Conservation (phyloP, 139 green algal species). For the Closterium sp. region DNA sequence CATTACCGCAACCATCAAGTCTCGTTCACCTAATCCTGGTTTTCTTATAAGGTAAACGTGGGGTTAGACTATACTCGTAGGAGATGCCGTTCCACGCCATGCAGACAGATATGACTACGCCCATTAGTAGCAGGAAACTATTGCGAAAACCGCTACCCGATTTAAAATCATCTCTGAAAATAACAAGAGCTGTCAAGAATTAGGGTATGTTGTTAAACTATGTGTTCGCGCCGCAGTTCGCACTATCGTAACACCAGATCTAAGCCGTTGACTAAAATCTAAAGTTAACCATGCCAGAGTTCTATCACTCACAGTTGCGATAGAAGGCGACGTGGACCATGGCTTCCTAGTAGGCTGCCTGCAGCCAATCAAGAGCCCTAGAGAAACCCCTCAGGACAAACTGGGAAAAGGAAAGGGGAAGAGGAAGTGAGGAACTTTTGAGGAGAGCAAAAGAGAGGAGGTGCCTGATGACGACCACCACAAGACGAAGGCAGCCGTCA, state of each 20-base stretch:
- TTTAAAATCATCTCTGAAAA: neutral
- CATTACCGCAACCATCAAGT: too few relatives aligned
- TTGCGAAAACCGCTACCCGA: neutral
- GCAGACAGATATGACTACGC: neutral
- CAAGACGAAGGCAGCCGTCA: neutral
- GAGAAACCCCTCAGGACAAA: neutral
- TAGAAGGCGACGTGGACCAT: slow-evolving; percentile 41
- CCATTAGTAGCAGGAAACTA: neutral
- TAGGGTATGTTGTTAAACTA: neutral
- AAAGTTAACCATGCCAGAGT: neutral
- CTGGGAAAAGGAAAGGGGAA: slow-evolving; percentile 13
- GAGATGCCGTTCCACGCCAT: neutral
- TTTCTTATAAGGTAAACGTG: neutral
- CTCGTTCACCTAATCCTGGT: too few relatives aligned
- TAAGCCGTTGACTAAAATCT: neutral
- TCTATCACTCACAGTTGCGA: slow-evolving; percentile 38
- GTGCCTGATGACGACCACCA: neutral
- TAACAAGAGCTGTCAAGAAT: neutral
- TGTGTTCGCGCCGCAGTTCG: neutral
- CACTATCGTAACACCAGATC: neutral
- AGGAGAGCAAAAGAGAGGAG: slow-evolving; percentile 8
- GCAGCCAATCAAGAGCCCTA: neutral
- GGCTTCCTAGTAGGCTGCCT: neutral
- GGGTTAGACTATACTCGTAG: neutral
- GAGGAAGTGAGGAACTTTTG: neutral